Conservation (phyloP, 2,329 filamentous ascomycete genomes). For the Penicillium sp. region DNA sequence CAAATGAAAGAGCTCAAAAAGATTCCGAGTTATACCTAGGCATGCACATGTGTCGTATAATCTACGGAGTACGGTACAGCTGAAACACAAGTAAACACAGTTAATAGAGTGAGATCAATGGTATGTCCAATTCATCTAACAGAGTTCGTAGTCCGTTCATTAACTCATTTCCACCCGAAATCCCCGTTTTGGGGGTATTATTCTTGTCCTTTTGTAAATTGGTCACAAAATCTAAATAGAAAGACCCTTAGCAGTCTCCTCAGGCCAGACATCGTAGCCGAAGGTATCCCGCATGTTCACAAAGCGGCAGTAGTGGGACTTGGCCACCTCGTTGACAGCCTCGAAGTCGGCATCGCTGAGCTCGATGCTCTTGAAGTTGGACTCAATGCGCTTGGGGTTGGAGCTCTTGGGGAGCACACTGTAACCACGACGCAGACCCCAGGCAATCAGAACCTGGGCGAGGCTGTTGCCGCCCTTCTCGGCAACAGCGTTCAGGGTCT, state of each 20-base stretch:
- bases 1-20: not conserved
- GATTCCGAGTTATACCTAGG: not conserved
- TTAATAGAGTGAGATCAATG: conserved; percentile 2
- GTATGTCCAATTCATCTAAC: conserved; percentile 19
- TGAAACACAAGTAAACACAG: not conserved
- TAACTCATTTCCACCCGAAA: conserved; percentile 11
- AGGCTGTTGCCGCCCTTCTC: conserved; percentile 57
- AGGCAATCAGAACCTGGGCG: conserved; percentile 62
- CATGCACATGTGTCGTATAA: not conserved
- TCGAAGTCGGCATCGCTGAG: conserved; percentile 58
- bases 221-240: conserved; percentile 25
- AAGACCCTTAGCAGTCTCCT: conserved; percentile 48
- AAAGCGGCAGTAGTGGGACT: conserved; percentile 66
- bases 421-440: conserved; percentile 65
- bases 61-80: not conserved
- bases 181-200: conserved; percentile 2
- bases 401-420: conserved; percentile 69
- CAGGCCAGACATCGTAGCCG: conserved; percentile 68
- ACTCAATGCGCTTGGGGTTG: conserved; percentile 63
- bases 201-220: conserved; percentile 5
- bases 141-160: conserved; percentile 15
- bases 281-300: conserved; percentile 83
- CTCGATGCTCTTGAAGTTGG: conserved; percentile 64
- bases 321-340: conserved; percentile 62
- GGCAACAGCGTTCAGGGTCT: conserved; percentile 58